These are phyloP conservation scores for Lasiosphaeria hispida DNA, from an alignment of 495 filamentous ascomycete species.

Conservation along the genomic window DNA sequence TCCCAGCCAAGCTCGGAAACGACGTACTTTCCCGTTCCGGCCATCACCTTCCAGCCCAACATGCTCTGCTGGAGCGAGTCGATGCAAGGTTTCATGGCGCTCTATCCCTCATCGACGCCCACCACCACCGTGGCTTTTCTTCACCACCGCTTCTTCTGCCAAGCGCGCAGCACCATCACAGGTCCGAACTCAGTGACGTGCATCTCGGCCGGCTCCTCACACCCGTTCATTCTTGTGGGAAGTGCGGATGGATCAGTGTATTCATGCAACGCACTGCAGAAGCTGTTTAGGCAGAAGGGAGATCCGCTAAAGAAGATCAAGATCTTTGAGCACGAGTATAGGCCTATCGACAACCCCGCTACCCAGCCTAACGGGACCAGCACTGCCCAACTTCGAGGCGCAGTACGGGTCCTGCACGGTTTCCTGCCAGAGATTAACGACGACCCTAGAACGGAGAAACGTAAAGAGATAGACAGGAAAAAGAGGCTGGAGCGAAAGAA, in stretches of 20 bases:
- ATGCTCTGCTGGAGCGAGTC: conserved; percentile 46
- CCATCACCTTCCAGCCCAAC: conserved; percentile 47
- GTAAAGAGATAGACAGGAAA: conserved; percentile 61
- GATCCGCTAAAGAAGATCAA: conserved; percentile 43
- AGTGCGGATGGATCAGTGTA: conserved; percentile 46
- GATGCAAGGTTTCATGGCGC: conserved; percentile 44
- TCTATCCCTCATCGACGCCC: conserved; percentile 45
- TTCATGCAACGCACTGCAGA: conserved; percentile 45
- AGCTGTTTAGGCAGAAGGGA: conserved; percentile 42
- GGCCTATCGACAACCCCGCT: conserved; percentile 14
- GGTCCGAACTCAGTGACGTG: conserved; percentile 43
- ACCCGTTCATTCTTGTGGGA: conserved; percentile 45
- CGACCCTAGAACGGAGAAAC: conserved; percentile 63
- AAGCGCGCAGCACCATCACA: conserved; percentile 45
- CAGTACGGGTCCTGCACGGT: conserved; percentile 42
- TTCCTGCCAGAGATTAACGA: conserved; percentile 54
- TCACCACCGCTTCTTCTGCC: conserved; percentile 44
- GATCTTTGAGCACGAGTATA: conserved; percentile 48
- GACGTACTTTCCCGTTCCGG: conserved; percentile 44
- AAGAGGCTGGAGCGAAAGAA: conserved; percentile 51
- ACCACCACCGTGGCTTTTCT: conserved; percentile 47
- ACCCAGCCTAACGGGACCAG: background rate
- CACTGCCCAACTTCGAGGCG: conserved; percentile 22
- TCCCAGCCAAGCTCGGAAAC: conserved; percentile 42
- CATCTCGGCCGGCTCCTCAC: conserved; percentile 41